phyloP scores from a whole-genome alignment of 129 eudicot genomes.

The Chrysanthemum makinoi region DNA sequence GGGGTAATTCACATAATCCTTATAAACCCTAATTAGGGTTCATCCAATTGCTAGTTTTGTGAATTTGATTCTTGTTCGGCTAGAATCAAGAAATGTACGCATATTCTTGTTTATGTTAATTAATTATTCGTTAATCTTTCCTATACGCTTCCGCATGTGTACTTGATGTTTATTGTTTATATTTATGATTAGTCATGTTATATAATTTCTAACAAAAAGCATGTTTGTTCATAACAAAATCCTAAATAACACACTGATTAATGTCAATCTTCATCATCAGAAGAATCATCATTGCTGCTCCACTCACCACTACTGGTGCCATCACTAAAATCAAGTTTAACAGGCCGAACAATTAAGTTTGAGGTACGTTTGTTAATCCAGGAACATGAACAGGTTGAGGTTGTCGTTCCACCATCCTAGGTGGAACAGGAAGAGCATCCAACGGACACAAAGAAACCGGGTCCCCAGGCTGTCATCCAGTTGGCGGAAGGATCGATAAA shows the following conservation, averaged over 20 bases:
- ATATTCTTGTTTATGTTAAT: too few relatives aligned
- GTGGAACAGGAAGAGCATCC: slow-evolving; percentile 51
- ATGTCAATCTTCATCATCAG: slow-evolving; percentile 76
- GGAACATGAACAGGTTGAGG: slow-evolving; percentile 48
- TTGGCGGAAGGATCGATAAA: slow-evolving; percentile 74
- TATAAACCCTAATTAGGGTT: too few relatives aligned
- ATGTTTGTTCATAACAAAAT: not conserved
- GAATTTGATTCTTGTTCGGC: too few relatives aligned
- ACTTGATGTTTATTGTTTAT: too few relatives aligned
- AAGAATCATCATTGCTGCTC: slow-evolving; percentile 1
- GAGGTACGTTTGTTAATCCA: slow-evolving; percentile 44
- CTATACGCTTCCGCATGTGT: too few relatives aligned
- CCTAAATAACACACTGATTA: not conserved
- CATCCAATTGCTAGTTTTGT: too few relatives aligned
- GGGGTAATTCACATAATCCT: too few relatives aligned
- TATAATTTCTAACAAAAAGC: too few relatives aligned
- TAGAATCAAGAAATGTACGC: too few relatives aligned
- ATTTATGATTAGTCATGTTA: too few relatives aligned
- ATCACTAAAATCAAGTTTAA: slow-evolving; percentile 78
- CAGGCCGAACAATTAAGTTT: slow-evolving; percentile 78
- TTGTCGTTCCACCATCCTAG: slow-evolving; percentile 52
- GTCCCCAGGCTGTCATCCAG: slow-evolving; percentile 99
- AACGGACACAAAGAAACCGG: slow-evolving; percentile 77
- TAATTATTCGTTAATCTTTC: too few relatives aligned
- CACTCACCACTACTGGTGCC: slow-evolving; percentile 57